Evolutionary conservation across 2,329 filamentous ascomycete genomes (phyloP).

Genomic region (Pseudocercospora pini-densiflorae): DNA sequence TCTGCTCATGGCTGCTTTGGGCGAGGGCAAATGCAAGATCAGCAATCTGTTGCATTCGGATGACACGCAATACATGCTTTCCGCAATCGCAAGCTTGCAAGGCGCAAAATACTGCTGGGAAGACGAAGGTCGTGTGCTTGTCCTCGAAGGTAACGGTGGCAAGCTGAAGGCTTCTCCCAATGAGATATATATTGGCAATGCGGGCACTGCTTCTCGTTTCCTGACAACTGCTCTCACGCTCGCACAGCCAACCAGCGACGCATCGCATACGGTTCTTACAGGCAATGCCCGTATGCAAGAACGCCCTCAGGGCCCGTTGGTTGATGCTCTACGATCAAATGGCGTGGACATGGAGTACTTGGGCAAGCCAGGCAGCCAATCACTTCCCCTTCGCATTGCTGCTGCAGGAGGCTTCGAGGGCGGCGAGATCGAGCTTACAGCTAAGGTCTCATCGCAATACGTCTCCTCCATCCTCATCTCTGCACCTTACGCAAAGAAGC

Average conservation of each 20-base stretch:
- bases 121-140: constrained; percentile 86
- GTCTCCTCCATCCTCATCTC: constrained; percentile 97
- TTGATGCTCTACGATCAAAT: constrained; percentile 85
- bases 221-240: constrained; percentile 89
- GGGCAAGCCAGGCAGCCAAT: constrained; percentile 79
- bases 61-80: constrained; percentile 96
- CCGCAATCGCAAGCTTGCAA: constrained; percentile 81
- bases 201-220: constrained; percentile 94
- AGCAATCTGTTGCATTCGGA: constrained; percentile 95
- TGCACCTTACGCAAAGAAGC: constrained; percentile 92
- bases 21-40: constrained; percentile 82
- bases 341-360: constrained; percentile 87
- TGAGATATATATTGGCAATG: constrained; percentile 91
- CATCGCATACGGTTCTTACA: constrained; percentile 77
- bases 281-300: constrained; percentile 97
- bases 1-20: constrained; percentile 89
- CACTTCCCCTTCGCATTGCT: constrained; percentile 80
- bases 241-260: constrained; percentile 66
- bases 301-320: constrained; percentile 88
- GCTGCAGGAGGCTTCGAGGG: constrained; percentile 83
- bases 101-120: constrained; percentile 94
- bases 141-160: constrained; percentile 90
- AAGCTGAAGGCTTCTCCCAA: constrained; percentile 74
- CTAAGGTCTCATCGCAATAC: constrained; percentile 98
- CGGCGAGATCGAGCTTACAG: constrained; percentile 87